Evolutionary conservation across 495 filamentous ascomycete genomes (phyloP).

Genomic region (Hamigera avellanea): DNA sequence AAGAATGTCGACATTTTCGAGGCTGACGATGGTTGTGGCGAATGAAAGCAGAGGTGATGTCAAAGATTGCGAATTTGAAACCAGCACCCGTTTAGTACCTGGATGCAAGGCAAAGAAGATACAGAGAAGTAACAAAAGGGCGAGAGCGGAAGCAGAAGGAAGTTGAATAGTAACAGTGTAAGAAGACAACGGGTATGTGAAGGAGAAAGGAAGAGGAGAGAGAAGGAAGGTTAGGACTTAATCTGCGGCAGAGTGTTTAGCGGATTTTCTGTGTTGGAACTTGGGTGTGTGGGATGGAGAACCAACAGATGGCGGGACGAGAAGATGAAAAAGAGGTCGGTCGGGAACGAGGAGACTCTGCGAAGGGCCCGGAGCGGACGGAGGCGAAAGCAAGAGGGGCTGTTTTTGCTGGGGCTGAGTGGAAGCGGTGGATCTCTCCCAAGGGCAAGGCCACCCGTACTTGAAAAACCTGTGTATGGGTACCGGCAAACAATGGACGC

Average conservation of each 20-base stretch:
- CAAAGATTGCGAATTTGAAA: constrained; percentile 1
- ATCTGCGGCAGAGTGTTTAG: too few relatives aligned
- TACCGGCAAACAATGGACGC: too few relatives aligned
- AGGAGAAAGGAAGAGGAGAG: constrained; percentile 20
- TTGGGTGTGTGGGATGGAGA: constrained; percentile 17
- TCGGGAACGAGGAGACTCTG: constrained; percentile 5
- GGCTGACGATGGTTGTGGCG: neutral
- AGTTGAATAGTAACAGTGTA: constrained; percentile 4
- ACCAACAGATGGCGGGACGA: constrained; percentile 4
- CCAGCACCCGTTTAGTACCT: neutral
- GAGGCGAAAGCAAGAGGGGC: constrained; percentile 10
- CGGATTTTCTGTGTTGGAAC: neutral
- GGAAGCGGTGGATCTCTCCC: constrained; percentile 3
- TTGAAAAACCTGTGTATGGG: neutral
- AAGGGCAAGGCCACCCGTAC: constrained; percentile 2
- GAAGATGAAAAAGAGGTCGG: constrained; percentile 15
- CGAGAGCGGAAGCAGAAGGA: constrained; percentile 4
- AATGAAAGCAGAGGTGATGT: constrained; percentile 8
- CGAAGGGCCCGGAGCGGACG: constrained; percentile 6
- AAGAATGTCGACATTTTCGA: constrained; percentile 68
- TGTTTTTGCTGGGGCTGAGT: constrained; percentile 5
- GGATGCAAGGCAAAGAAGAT: neutral
- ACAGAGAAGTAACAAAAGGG: too few relatives aligned
- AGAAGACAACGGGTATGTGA: constrained; percentile 3
- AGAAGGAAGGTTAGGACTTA: too few relatives aligned